phyloP scores from a whole-genome alignment of 768 basidiomycete genomes.

The Sarcodon sp. region DNA sequence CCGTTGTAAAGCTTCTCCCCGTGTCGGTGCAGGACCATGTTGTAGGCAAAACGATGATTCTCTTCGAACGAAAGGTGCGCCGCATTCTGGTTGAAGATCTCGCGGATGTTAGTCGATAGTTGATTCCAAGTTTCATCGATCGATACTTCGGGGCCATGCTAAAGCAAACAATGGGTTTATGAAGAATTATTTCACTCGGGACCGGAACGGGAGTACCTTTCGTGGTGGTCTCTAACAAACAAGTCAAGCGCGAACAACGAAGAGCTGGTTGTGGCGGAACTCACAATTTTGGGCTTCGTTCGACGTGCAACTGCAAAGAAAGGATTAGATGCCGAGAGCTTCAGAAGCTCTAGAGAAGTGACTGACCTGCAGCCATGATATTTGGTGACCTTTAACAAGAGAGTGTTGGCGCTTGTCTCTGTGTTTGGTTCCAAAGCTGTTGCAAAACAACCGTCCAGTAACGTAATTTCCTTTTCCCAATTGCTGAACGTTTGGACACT shows the following conservation, averaged over 20 bases:
- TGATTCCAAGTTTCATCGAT: slow-evolving; percentile 75
- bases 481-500: no score
- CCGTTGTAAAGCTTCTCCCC: slow-evolving; percentile 84
- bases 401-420: no score
- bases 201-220: slow-evolving; percentile 22
- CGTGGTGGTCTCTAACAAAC: slow-evolving; percentile 28
- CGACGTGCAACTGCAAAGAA: slow-evolving; percentile 9
- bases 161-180: slow-evolving; percentile 1
- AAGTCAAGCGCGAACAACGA: slow-evolving; percentile 10
- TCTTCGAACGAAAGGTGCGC: slow-evolving; percentile 84
- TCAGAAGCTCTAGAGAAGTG: not conserved
- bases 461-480: not conserved
- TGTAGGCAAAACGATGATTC: slow-evolving; percentile 89
- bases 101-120: slow-evolving; percentile 74
- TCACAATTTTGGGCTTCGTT: slow-evolving; percentile 28
- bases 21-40: slow-evolving; percentile 81
- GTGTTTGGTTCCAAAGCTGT: not conserved
- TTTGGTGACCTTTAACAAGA: no score
- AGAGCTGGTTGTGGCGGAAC: slow-evolving; percentile 14
- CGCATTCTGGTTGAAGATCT: slow-evolving; percentile 93
- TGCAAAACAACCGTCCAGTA: not conserved
- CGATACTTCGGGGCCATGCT: slow-evolving; percentile 71
- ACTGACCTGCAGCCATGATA: slow-evolving; percentile 18
- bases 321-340: not conserved
- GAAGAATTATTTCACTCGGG: not conserved